Evolutionary conservation across 176 grass and related monocot genomes (phyloP).

Genomic region (Rhynchospora pubera): DNA sequence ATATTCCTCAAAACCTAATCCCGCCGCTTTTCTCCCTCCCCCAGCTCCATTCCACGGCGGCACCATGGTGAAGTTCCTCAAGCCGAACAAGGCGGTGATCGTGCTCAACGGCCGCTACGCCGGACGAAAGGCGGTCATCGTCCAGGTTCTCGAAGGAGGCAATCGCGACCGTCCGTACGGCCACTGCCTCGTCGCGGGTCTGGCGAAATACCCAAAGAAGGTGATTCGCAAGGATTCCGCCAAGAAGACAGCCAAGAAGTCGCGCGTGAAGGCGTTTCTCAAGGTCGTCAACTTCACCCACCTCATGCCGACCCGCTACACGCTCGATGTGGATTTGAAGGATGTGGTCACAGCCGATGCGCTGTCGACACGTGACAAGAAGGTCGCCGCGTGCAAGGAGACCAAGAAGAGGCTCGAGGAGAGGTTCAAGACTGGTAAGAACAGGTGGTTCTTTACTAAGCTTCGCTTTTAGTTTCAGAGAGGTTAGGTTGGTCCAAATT

Average conservation of each 20-base stretch:
- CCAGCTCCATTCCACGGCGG: neutral
- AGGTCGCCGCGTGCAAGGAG: slow-evolving; percentile 45
- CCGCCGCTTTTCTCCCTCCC: neutral
- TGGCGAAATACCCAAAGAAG: slow-evolving; percentile 55
- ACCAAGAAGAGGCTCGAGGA: slow-evolving; percentile 43
- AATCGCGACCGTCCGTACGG: slow-evolving; percentile 49
- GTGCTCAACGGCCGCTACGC: slow-evolving; percentile 33
- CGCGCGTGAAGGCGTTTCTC: slow-evolving; percentile 52
- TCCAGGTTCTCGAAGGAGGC: slow-evolving; percentile 46
- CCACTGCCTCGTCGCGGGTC: slow-evolving; percentile 42
- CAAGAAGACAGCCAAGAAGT: slow-evolving; percentile 59
- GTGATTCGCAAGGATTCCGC: slow-evolving; percentile 48
- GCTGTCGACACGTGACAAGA: slow-evolving; percentile 36
- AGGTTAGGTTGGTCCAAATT: too few species aligned
- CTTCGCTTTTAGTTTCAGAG: slow-evolving; percentile 28
- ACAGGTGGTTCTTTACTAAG: slow-evolving; percentile 64
- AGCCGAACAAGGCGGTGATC: slow-evolving; percentile 48
- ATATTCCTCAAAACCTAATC: too few species aligned
- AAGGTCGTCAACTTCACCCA: slow-evolving; percentile 60
- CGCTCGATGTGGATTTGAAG: slow-evolving; percentile 51
- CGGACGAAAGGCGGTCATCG: slow-evolving; percentile 44
- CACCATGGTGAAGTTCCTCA: slow-evolving; percentile 53
- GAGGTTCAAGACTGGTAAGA: slow-evolving; percentile 58
- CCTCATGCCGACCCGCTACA: slow-evolving; percentile 55
- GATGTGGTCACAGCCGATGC: slow-evolving; percentile 34